These are phyloP conservation scores for Neonectria faginata DNA, from an alignment of 2,329 filamentous ascomycete species.

Conservation along the genomic window DNA sequence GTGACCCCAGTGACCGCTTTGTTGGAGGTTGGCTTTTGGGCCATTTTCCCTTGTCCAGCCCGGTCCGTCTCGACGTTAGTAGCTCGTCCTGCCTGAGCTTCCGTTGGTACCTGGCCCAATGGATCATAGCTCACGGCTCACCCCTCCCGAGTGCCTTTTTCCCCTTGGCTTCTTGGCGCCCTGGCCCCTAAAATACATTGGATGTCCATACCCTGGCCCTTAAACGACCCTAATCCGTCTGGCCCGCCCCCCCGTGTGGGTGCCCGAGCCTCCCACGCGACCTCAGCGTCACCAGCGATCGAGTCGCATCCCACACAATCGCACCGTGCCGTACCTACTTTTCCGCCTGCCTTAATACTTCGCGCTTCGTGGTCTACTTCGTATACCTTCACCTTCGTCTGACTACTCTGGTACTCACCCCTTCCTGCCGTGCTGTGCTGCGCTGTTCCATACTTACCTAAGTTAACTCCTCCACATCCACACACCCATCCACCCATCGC, in stretches of 20 bases:
- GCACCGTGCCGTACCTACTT: slow-evolving; percentile 23
- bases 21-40: slow-evolving; percentile 34
- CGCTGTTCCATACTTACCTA: slow-evolving; percentile 7
- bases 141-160: background rate
- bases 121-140: background rate
- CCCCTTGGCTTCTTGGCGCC: background rate
- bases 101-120: background rate
- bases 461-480: background rate
- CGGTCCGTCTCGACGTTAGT: background rate
- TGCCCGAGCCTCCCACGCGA: slow-evolving; percentile 32
- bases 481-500: background rate
- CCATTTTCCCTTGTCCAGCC: background rate
- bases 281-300: slow-evolving; percentile 25
- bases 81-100: background rate
- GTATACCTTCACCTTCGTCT: slow-evolving; percentile 1
- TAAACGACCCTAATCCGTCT: slow-evolving; percentile 11
- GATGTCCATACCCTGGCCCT: background rate
- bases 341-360: slow-evolving; percentile 19
- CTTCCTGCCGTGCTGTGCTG: slow-evolving; percentile 8
- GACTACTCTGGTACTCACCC: background rate
- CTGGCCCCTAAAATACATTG: slow-evolving; percentile 1
- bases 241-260: slow-evolving; percentile 25
- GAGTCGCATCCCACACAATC: slow-evolving; percentile 26
- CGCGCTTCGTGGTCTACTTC: background rate
- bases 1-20: slow-evolving; percentile 43